Conservation (phyloP, 257 asterid species). For the Solanum corneliomulleri region DNA sequence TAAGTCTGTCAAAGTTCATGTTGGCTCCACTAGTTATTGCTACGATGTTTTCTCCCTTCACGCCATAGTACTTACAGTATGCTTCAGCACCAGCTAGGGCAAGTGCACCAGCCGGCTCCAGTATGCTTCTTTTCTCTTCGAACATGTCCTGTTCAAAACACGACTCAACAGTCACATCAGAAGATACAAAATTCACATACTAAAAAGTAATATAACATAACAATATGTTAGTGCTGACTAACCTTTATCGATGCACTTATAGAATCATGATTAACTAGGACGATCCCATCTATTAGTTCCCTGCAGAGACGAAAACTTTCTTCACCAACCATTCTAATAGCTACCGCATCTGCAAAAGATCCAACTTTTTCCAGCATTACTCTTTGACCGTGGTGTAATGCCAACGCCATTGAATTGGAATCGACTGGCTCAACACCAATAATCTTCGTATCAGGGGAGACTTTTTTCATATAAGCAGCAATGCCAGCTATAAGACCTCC, state of each 20-base stretch:
- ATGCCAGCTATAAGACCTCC: slow-evolving; percentile 97
- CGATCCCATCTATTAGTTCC: slow-evolving; percentile 78
- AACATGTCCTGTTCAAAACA: slow-evolving; percentile 59
- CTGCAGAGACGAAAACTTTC: slow-evolving; percentile 71
- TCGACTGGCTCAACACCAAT: slow-evolving; percentile 92
- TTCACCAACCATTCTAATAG: slow-evolving; percentile 87
- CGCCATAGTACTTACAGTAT: slow-evolving; percentile 72
- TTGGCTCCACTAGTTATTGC: slow-evolving; percentile 96
- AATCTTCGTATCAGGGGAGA: slow-evolving; percentile 67
- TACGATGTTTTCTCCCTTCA: slow-evolving; percentile 66
- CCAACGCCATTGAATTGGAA: slow-evolving; percentile 89
- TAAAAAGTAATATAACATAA: background rate
- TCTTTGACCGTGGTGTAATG: slow-evolving; percentile 64
- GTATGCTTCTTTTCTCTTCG: slow-evolving; percentile 91
- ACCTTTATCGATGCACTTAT: slow-evolving; percentile 97
- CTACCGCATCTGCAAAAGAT: slow-evolving; percentile 97
- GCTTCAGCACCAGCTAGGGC: slow-evolving; percentile 95
- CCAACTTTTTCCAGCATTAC: slow-evolving; percentile 80
- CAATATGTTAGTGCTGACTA: background rate
- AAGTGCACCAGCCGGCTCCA: slow-evolving; percentile 99
- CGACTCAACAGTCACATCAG: background rate
- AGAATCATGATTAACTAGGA: slow-evolving; percentile 82
- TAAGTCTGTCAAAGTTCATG: slow-evolving; percentile 86
- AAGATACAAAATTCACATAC: background rate
- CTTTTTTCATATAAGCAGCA: slow-evolving; percentile 87